Conservation (phyloP, 140 eudicot species). For the Cichorium intybus region DNA sequence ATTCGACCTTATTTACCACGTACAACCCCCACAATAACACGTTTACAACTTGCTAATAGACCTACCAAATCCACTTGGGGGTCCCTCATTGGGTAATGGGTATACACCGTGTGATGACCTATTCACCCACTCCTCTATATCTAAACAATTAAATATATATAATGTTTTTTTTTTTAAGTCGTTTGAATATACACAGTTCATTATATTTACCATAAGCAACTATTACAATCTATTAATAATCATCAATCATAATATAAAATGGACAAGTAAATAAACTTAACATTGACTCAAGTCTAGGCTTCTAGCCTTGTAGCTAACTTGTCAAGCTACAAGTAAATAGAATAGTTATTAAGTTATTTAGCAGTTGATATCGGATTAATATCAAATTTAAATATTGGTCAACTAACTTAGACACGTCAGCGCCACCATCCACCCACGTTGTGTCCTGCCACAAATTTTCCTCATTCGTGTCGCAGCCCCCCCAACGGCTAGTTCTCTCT, state of each 20-base stretch:
- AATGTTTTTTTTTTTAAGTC: neutral
- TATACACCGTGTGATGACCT: neutral
- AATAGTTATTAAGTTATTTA: neutral
- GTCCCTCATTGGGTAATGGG: neutral
- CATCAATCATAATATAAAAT: too few relatives aligned
- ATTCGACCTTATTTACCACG: neutral
- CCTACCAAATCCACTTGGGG: neutral
- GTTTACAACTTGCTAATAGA: too few relatives aligned
- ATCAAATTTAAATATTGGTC: conserved; percentile 26
- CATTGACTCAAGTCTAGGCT: neutral
- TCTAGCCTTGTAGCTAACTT: neutral
- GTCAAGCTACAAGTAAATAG: neutral
- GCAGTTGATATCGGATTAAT: neutral
- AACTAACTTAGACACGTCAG: conserved; percentile 38
- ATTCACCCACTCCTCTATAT: neutral
- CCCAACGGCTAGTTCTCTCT: conserved; percentile 55
- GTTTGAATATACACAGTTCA: neutral
- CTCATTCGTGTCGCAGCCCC: conserved; percentile 31
- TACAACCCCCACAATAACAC: too few relatives aligned
- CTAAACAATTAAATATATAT: neutral
- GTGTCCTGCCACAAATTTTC: neutral
- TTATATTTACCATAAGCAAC: neutral
- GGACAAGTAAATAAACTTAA: neutral
- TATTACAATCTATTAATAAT: neutral
- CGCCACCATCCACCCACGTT: conserved; percentile 21